Percentiles rank a stretch among this genome's conserved stretches.
phyloP scores from a whole-genome alignment of 768 basidiomycete species.

The Lactarius deliciosus region DNA sequence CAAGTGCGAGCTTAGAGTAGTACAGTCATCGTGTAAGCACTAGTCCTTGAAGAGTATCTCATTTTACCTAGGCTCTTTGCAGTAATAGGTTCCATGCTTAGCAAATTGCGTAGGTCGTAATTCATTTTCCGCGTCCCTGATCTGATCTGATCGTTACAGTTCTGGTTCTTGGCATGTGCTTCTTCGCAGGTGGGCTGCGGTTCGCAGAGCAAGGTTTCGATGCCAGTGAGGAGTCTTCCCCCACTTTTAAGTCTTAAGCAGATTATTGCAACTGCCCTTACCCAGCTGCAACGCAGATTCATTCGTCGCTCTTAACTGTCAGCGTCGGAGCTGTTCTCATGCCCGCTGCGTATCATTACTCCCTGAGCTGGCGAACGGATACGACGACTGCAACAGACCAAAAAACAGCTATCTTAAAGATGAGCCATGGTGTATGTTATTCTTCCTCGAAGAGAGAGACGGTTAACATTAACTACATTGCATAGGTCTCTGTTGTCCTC shows the following conservation, averaged over 20 bases:
- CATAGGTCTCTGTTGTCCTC: conserved; percentile 70
- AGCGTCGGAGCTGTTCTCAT: conserved; percentile 79
- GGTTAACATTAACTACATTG: conserved; percentile 2
- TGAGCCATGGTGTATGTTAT: conserved; percentile 71
- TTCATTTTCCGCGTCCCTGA: conserved; percentile 16
- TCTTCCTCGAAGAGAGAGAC: neutral
- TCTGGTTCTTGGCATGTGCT: conserved; percentile 81
- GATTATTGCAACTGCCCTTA: neutral
- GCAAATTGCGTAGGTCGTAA: conserved; percentile 57
- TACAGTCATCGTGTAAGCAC: conserved; percentile 72
- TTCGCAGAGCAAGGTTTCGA: conserved; percentile 82
- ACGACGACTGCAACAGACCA: conserved; percentile 35
- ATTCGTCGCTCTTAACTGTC: conserved; percentile 70
- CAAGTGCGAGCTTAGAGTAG: conserved; percentile 79
- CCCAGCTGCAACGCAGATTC: conserved; percentile 67
- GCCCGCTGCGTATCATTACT: conserved; percentile 74
- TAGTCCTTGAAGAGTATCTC: neutral
- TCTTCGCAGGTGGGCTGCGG: conserved; percentile 75
- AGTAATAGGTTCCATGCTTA: conserved; percentile 84
- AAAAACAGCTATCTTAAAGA: conserved; percentile 53
- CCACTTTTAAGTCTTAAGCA: neutral
- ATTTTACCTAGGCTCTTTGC: conserved; percentile 19
- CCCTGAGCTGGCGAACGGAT: conserved; percentile 41
- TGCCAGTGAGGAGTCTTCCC: conserved; percentile 46
- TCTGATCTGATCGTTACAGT: conserved; percentile 44